Evolutionary conservation across 2,329 filamentous ascomycete genomes (phyloP).

Genomic region (Zarea fungicola): DNA sequence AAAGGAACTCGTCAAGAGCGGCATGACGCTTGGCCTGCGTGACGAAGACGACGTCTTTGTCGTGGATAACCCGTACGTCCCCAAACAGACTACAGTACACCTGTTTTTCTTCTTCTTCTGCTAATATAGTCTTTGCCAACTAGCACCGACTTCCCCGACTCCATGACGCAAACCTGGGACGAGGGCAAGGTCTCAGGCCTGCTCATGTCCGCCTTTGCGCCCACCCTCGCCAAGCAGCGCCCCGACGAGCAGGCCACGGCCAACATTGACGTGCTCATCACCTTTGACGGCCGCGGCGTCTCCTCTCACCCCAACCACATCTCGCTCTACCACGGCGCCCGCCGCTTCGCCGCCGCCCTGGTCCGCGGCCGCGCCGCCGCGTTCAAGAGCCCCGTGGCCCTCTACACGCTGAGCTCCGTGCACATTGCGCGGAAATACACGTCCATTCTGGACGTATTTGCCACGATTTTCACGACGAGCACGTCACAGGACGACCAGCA

Average conservation of each 20-base stretch:
- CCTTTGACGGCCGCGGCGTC: slow-evolving; percentile 79
- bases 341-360: slow-evolving; percentile 63
- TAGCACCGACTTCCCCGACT: slow-evolving; percentile 71
- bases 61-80: slow-evolving; percentile 65
- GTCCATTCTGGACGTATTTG: slow-evolving; percentile 68
- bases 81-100: background rate
- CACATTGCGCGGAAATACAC: slow-evolving; percentile 74
- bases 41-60: slow-evolving; percentile 76
- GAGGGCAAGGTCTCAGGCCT: slow-evolving; percentile 63
- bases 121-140: background rate
- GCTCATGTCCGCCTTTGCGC: slow-evolving; percentile 68
- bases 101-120: background rate
- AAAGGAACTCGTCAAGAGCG: slow-evolving; percentile 78
- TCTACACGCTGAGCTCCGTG: slow-evolving; percentile 80
- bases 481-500: slow-evolving; percentile 28
- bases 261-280: slow-evolving; percentile 76
- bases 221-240: slow-evolving; percentile 44
- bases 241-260: slow-evolving; percentile 36
- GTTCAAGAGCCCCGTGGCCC: slow-evolving; percentile 67
- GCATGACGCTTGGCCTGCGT: slow-evolving; percentile 67
- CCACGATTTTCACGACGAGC: slow-evolving; percentile 58
- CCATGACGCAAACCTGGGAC: slow-evolving; percentile 78
- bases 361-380: slow-evolving; percentile 59
- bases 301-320: slow-evolving; percentile 92
- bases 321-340: slow-evolving; percentile 78